Evolutionary conservation across 345 rosid species (phyloP), one percentile per base, ranked within the genome.

Genomic region (Kandelia obovata): DNA sequence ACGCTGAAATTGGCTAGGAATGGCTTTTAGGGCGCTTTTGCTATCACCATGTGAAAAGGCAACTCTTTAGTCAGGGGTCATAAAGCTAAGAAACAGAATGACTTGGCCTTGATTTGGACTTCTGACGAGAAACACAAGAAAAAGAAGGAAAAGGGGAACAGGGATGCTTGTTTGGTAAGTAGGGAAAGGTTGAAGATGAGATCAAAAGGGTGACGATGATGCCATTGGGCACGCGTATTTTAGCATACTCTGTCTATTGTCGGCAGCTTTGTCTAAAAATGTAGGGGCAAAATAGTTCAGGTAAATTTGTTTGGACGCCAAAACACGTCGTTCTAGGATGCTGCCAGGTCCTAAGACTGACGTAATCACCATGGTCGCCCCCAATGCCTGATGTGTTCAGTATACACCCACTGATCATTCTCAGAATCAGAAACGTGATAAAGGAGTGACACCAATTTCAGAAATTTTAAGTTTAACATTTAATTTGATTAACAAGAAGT

Each of bases 141-240:
- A 43, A 43, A 43, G 47, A 43, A 15, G 16, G 49, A 3, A 11
- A 43, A 13, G 4, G 15, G 1, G 19, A 2, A 43, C 49, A 13
- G 49, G 16, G 7, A 1, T 0, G 58, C 21, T 8, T 58, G 2
- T 39, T 55, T 43, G 15, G 51, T 11, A 56, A 66, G 59, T 11
- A 52, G 58, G 25, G 21, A 63, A 52, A 28, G 53, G 52, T n/a
- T n/a, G 53, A 2, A 39, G 30, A 7, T 23, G 65, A 70, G 70
- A 74, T 65, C 49, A 63, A 72, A 60, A 23, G 49, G 17, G 69
- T 57, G 81, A 78, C 31, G 82, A 72, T 81, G 89, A 84, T 77
- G 86, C 69, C 65, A 62, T 52, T 66, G 66, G 78, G 89, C 96
- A 87, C 85, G 96, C 91, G 79, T 3, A 56, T 78, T 72, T 80